Conservation (phyloP, 495 filamentous ascomycete species). For the Talaromyces ruber region DNA sequence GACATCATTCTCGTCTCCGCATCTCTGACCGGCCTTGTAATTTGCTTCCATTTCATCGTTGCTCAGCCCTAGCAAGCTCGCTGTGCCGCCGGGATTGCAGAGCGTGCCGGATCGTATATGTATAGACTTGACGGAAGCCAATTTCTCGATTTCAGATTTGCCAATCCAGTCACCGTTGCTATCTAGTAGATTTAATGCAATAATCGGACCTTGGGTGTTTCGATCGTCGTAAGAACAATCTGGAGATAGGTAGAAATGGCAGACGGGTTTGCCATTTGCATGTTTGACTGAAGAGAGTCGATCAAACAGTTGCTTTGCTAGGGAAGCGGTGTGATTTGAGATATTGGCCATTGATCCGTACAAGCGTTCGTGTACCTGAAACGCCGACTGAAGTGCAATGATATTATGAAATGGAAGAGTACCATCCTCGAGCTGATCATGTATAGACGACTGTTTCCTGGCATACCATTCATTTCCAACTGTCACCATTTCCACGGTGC, state of each 20-base stretch:
- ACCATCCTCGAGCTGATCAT: constrained; percentile 81
- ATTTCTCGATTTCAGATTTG: constrained; percentile 74
- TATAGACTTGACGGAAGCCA: constrained; percentile 68
- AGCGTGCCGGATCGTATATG: constrained; percentile 79
- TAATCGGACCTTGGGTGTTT: constrained; percentile 60
- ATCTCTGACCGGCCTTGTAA: constrained; percentile 71
- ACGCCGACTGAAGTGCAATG: constrained; percentile 64
- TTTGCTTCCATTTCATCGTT: constrained; percentile 74
- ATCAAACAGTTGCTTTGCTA: constrained; percentile 51
- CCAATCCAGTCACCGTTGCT: constrained; percentile 63
- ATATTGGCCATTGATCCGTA: constrained; percentile 64
- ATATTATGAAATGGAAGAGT: constrained; percentile 86
- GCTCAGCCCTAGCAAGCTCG: constrained; percentile 55
- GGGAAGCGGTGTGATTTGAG: constrained; percentile 62
- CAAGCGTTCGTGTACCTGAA: constrained; percentile 58
- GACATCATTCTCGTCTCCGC: constrained; percentile 72
- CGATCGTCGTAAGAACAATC: constrained; percentile 21
- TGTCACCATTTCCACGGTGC: constrained; percentile 77
- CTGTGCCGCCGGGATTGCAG: constrained; percentile 86
- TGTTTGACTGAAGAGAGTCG: constrained; percentile 55
- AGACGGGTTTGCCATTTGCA: constrained; percentile 57
- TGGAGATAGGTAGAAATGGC: constrained; percentile 51
- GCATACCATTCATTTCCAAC: constrained; percentile 54
- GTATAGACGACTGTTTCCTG: constrained; percentile 59
- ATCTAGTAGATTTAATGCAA: constrained; percentile 76